A percentile compares a stretch with the other conserved stretches of the same genome.
Evolutionary conservation across 805 yeast genomes (phyloP).

Genomic region (Yamadazyma olivae): DNA sequence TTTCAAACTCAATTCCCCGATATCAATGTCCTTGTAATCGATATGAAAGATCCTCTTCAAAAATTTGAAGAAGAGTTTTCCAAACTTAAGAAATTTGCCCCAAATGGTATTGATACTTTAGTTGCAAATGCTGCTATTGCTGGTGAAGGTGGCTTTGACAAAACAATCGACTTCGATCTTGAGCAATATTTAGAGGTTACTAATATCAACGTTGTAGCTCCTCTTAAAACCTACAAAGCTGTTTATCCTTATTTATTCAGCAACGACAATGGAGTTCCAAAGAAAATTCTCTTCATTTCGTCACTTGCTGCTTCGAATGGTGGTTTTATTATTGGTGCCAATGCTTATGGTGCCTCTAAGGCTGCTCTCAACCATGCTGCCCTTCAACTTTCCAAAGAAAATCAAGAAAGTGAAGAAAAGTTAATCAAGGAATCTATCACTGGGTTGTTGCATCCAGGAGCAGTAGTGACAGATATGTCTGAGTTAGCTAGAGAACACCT

Average conservation of each 20-base stretch:
- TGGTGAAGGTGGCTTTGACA: not conserved
- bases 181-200: too few relatives aligned
- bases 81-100: conserved; percentile 6
- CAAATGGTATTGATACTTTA: conserved; percentile 33
- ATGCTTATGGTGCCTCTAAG: conserved; percentile 30
- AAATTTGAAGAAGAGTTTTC: conserved; percentile 1
- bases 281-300: conserved; percentile 6
- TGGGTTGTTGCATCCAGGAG: conserved; percentile 4
- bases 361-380: conserved; percentile 27
- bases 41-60: not conserved
- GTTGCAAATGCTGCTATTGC: conserved; percentile 30
- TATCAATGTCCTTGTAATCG: conserved; percentile 2
- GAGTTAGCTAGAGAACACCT: too few relatives aligned
- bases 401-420: not conserved
- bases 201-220: not conserved
- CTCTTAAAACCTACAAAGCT: too few relatives aligned
- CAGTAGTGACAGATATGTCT: conserved; percentile 5
- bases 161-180: conserved; percentile 4
- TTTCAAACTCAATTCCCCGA: too few relatives aligned
- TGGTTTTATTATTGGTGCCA: not conserved
- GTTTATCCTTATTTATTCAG: conserved; percentile 3
- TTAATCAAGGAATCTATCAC: not conserved
- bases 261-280: conserved; percentile 6
- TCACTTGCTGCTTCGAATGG: conserved; percentile 14
- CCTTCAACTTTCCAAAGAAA: not conserved